Conservation (phyloP, 2,329 filamentous ascomycete species). For the Fusarium musae region DNA sequence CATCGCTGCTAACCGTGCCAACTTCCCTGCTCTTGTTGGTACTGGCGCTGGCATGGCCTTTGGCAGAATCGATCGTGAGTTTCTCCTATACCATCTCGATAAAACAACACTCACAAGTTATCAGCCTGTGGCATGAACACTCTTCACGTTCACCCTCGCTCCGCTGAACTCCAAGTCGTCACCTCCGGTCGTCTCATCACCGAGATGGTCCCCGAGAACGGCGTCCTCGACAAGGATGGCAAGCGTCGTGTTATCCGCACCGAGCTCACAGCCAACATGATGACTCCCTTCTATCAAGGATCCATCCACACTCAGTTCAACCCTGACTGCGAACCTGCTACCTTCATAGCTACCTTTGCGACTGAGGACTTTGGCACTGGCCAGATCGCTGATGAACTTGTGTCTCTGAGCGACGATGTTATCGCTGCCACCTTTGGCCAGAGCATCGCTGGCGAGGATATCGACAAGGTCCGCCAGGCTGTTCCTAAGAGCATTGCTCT, state of each 20-base stretch:
- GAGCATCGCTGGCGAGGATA: constrained; percentile 57
- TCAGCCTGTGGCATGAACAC: constrained; percentile 67
- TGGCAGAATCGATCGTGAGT: constrained; percentile 58
- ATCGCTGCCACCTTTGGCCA: constrained; percentile 60
- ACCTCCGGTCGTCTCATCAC: constrained; percentile 60
- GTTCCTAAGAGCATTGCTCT: constrained; percentile 61
- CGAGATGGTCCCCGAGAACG: constrained; percentile 65
- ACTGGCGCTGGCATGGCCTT: constrained; percentile 63
- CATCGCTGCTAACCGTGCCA: constrained; percentile 64
- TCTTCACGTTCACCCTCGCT: constrained; percentile 65
- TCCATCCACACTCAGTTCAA: constrained; percentile 67
- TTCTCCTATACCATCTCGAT: background rate
- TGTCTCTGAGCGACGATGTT: constrained; percentile 58
- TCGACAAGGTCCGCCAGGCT: constrained; percentile 55
- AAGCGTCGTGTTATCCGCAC: constrained; percentile 56
- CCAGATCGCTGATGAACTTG: constrained; percentile 61
- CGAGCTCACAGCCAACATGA: constrained; percentile 56
- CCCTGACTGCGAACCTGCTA: constrained; percentile 61
- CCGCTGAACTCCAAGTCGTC: constrained; percentile 64
- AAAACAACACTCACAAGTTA: constrained; percentile 27
- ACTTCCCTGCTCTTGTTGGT: constrained; percentile 66
- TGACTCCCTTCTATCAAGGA: constrained; percentile 66
- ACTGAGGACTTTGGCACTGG: constrained; percentile 64
- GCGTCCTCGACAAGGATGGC: constrained; percentile 51
- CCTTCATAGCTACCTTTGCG: constrained; percentile 62